These are phyloP conservation scores for Kwoniella sp. DNA, from an alignment of 768 basidiomycete species.

Conservation along the genomic window DNA sequence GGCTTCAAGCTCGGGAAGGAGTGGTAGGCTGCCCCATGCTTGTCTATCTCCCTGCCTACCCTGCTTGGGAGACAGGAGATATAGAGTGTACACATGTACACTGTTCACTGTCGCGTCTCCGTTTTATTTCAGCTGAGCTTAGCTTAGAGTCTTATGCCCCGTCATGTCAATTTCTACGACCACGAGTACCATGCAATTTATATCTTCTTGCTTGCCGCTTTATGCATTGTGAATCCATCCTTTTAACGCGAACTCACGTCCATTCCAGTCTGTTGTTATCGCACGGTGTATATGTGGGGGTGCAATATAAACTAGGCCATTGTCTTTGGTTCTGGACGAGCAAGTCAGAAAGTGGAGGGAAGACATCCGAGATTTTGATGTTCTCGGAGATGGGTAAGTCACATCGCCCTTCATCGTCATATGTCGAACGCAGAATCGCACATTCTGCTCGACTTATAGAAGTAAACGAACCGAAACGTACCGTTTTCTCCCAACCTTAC, in stretches of 20 bases:
- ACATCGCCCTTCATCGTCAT: no score
- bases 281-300: no score
- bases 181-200: constrained; percentile 19
- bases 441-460: no score
- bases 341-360: neutral
- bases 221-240: no score
- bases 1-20: constrained; percentile 87
- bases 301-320: no score
- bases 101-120: no score
- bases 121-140: neutral
- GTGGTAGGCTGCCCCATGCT: constrained; percentile 75
- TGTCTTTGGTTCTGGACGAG: neutral
- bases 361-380: neutral
- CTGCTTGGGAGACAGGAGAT: neutral
- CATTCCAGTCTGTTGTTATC: no score
- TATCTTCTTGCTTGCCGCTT: neutral
- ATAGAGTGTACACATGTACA: no score
- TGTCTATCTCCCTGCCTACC: neutral
- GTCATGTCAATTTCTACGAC: constrained; percentile 3
- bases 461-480: no score
- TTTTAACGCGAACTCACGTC: no score
- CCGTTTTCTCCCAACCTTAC: no score
- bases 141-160: neutral
- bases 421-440: no score
- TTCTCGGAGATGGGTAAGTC: neutral